A percentile compares a stretch with the other conserved stretches of the same genome.
These are phyloP conservation scores for Naegleria lovaniensis DNA, from an alignment of 208 protist genomes.

Conservation along the genomic window DNA sequence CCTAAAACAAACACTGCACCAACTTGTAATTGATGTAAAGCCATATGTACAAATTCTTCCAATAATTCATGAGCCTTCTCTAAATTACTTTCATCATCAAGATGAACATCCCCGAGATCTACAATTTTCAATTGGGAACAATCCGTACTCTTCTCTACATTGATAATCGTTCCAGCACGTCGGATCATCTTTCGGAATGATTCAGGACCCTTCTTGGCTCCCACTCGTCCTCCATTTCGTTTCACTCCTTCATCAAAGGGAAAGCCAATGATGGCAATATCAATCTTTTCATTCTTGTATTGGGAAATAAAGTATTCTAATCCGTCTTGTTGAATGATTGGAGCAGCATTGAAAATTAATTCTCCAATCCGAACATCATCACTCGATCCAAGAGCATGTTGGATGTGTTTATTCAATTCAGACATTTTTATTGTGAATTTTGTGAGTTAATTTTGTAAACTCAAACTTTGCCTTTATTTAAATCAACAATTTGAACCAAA, in stretches of 20 bases:
- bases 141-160: constrained; percentile 51
- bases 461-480: no score
- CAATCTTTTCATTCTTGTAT: neutral
- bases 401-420: no score
- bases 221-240: constrained; percentile 58
- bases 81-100: constrained; percentile 33
- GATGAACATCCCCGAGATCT: constrained; percentile 50
- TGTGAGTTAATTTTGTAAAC: no score
- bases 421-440: no score
- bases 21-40: constrained; percentile 29
- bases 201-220: constrained; percentile 45
- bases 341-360: neutral
- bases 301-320: neutral
- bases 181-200: constrained; percentile 39
- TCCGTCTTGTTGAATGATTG: neutral
- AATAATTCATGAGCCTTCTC: constrained; percentile 49
- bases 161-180: constrained; percentile 52
- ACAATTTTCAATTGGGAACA: constrained; percentile 34
- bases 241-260: constrained; percentile 60
- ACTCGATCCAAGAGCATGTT: neutral
- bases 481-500: no score
- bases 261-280: constrained; percentile 63
- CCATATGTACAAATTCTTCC: constrained; percentile 34
- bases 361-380: constrained; percentile 1
- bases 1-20: constrained; percentile 62